Evolutionary conservation across 192 early-diverging fungal species (phyloP), one percentile per base, ranked within the genome.

Genomic region (Linnemannia zychae): DNA sequence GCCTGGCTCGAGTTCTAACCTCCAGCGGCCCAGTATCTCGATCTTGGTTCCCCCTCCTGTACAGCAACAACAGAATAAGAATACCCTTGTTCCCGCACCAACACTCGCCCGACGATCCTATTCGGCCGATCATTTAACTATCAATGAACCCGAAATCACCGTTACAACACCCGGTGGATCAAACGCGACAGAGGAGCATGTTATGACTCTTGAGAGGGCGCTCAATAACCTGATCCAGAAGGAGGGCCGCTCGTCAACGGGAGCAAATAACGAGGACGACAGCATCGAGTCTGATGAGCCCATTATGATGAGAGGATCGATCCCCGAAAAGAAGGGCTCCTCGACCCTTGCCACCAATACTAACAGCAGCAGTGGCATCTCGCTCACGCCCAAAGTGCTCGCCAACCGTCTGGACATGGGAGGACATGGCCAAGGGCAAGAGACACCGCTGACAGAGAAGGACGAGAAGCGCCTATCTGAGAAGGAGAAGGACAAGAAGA

Each of bases 81-180:
- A 46, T 40, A 36, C 63, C 20, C 38, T 53, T 0, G 24, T 71
- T 4, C 67, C 79, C 2, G 24, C 38, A 22, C 47, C 47, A 0
- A 47, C 79, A 7, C 24, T 76, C 31, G 53, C 75, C 13, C 50
- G 78, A 44, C 83, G 83, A 72, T 75, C 83, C 0, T 85, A 79
- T 36, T 85, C 83, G 48, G 74, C 83, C 11, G 83, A 72, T 48
- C 77, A 85, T 12, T 38, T 85, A 24, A 36, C 60, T 4, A 63
- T 69, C 15, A 71, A 79, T 20, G 83, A 85, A 68, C 83, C 78
- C 11, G 74, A 75, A 48, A 85, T 85, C 70, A 85, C 78, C 31
- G 76, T 85, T 12, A 85, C 83, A 1, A 79, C 69, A 22, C 83
- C 83, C 18, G 83, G 76, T 18, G 83, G 83, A 63, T 85, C 83